phyloP scores from a whole-genome alignment of 2,329 filamentous ascomycete species.

The Fusarium hainanense region DNA sequence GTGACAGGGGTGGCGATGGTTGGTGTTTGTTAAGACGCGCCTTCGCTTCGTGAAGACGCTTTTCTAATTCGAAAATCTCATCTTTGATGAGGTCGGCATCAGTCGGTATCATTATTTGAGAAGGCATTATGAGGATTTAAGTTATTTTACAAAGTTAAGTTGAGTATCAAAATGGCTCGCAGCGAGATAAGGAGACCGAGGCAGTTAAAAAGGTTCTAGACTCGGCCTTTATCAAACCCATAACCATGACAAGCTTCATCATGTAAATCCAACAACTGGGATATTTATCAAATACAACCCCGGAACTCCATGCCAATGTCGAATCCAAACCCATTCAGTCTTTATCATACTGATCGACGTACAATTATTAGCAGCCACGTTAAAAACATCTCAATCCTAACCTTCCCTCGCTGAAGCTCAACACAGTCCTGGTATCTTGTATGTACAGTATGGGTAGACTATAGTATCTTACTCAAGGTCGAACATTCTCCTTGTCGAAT shows the following conservation, averaged over 20 bases:
- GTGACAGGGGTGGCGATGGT: constrained; percentile 28
- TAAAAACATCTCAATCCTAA: constrained; percentile 30
- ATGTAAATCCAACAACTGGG: constrained; percentile 38
- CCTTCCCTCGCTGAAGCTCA: constrained; percentile 9
- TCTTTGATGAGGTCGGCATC: constrained; percentile 53
- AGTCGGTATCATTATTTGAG: constrained; percentile 27
- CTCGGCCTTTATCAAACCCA: constrained; percentile 26
- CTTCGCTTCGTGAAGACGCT: constrained; percentile 59
- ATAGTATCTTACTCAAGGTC: constrained; percentile 46
- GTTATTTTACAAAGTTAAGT: constrained; percentile 17
- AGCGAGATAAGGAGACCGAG: constrained; percentile 37
- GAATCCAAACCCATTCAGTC: constrained; percentile 9
- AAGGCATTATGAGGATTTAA: constrained; percentile 41
- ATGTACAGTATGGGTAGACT: constrained; percentile 9
- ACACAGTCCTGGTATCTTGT: constrained; percentile 14
- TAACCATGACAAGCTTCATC: constrained; percentile 35
- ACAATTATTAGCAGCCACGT: constrained; percentile 25
- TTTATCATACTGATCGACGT: constrained; percentile 5
- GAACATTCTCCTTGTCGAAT: constrained; percentile 65
- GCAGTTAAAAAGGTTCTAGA: constrained; percentile 6
- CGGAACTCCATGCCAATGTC: constrained; percentile 43
- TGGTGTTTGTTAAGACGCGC: constrained; percentile 54
- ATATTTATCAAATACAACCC: constrained; percentile 21
- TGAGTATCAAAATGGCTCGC: constrained; percentile 28
- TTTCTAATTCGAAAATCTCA: constrained; percentile 71